These are phyloP conservation scores for Xanthoconium separans DNA, from an alignment of 1,284 basidiomycete genomes.

Conservation along the genomic window DNA sequence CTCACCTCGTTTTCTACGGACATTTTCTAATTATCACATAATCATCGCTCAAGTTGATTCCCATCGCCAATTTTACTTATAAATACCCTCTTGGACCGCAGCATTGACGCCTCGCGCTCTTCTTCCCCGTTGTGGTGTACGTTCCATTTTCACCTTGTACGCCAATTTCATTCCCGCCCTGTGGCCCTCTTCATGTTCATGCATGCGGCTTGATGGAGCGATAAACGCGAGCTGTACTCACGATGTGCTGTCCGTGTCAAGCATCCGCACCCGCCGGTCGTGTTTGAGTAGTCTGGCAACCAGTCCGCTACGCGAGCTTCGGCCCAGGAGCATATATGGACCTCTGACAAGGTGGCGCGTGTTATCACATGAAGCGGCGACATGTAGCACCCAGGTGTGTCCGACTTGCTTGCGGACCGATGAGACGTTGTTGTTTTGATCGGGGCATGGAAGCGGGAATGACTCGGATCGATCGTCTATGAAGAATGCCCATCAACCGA, in stretches of 20 bases:
- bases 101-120: constrained; percentile 6
- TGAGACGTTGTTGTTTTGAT: too few species aligned
- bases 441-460: too few species aligned
- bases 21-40: constrained; percentile 21
- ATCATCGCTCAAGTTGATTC: constrained; percentile 1
- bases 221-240: not conserved
- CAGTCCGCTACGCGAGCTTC: too few species aligned
- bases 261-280: not conserved
- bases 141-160: not conserved
- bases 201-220: not conserved
- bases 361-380: too few species aligned
- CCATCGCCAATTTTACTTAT: constrained; percentile 5
- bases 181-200: not conserved
- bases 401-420: too few species aligned
- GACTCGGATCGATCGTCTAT: too few species aligned
- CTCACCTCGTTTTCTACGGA: not conserved
- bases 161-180: constrained; percentile 22
- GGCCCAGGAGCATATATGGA: too few species aligned
- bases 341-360: not conserved
- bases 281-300: not conserved
- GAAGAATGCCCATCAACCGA: too few species aligned
- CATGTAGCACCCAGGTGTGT: too few species aligned
- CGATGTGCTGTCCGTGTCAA: too few species aligned
- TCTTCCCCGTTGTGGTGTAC: not conserved
- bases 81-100: constrained; percentile 14